A percentile compares a stretch with the other conserved stretches of the same genome.
These are phyloP conservation scores for Priceomyces castillae DNA, from an alignment of 805 yeast species.

Conservation along the genomic window DNA sequence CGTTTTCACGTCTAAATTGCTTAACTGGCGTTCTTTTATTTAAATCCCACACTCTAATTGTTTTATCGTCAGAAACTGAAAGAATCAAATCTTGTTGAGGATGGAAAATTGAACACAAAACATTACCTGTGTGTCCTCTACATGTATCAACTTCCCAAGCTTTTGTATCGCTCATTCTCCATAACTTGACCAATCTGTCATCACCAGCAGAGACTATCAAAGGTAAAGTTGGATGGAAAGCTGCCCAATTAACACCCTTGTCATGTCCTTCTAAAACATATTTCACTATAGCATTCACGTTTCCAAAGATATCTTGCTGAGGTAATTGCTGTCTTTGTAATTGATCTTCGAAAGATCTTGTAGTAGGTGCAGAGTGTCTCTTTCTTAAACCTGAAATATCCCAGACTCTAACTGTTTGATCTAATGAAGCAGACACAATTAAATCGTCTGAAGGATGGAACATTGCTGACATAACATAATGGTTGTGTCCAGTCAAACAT, in stretches of 20 bases:
- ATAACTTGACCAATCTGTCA: conserved; percentile 89
- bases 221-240: conserved; percentile 96
- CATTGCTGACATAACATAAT: conserved; percentile 96
- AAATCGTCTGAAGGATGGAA: conserved; percentile 95
- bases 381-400: conserved; percentile 93
- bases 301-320: conserved; percentile 92
- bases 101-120: conserved; percentile 85
- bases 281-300: conserved; percentile 90
- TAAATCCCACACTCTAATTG: conserved; percentile 95
- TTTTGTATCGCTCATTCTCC: conserved; percentile 97
- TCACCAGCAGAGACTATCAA: conserved; percentile 92
- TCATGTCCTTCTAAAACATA: conserved; percentile 97
- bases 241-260: conserved; percentile 97
- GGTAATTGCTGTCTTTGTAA: conserved; percentile 62
- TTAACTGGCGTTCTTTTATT: conserved; percentile 91
- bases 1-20: conserved; percentile 90
- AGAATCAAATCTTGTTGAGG: conserved; percentile 89
- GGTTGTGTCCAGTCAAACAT: conserved; percentile 95
- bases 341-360: conserved; percentile 52
- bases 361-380: conserved; percentile 81
- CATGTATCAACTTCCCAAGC: conserved; percentile 99
- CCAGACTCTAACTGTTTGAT: conserved; percentile 99
- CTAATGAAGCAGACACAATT: conserved; percentile 92
- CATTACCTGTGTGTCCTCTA: conserved; percentile 95
- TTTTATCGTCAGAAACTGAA: conserved; percentile 94